Percentiles rank a stretch among this genome's conserved stretches.
Conservation (phyloP, 2,329 filamentous ascomycete species). For the Seiridium cupressi region DNA sequence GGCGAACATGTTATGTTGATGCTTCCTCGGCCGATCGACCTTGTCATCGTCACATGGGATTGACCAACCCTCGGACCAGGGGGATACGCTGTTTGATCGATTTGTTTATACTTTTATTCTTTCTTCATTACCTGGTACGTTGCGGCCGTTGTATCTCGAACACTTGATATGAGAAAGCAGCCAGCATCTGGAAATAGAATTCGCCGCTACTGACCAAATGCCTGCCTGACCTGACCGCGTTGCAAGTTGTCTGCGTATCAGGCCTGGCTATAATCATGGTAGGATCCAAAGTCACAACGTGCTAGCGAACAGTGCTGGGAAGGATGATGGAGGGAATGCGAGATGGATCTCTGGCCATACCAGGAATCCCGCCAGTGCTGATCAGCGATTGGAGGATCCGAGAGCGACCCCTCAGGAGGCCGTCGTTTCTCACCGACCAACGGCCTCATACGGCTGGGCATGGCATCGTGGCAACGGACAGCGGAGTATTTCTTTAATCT, state of each 20-base stretch:
- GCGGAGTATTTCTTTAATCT: conserved; percentile 24
- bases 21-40: too few relatives aligned
- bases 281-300: neutral
- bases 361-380: neutral
- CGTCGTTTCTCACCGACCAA: conserved; percentile 12
- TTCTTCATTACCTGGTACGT: too few relatives aligned
- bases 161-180: too few relatives aligned
- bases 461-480: conserved; percentile 23
- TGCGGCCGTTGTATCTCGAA: too few relatives aligned
- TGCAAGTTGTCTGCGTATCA: neutral
- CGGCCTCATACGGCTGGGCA: conserved; percentile 21
- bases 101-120: too few relatives aligned
- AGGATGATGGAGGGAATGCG: neutral
- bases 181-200: neutral
- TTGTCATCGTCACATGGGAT: too few relatives aligned
- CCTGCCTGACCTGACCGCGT: too few relatives aligned
- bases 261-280: neutral
- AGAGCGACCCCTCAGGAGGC: neutral
- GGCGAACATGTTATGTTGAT: too few relatives aligned
- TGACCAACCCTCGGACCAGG: too few relatives aligned
- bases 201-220: neutral
- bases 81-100: too few relatives aligned
- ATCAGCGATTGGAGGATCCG: neutral
- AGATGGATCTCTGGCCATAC: neutral
- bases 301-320: neutral